Conservation (phyloP, 176 grass and related monocot species). For the Secale cereale region DNA sequence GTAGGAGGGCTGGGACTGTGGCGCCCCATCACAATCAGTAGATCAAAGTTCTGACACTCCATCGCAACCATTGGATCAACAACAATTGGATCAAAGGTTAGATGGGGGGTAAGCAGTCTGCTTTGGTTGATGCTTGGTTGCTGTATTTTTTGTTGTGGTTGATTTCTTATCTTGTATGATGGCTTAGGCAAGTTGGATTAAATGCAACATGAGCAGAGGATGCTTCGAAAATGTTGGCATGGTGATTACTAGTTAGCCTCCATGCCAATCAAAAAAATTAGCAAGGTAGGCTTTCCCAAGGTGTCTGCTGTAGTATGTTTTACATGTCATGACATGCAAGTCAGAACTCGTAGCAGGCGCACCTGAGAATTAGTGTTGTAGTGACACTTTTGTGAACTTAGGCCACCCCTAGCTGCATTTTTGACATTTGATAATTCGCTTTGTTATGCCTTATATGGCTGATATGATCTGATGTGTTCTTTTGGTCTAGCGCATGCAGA, state of each 20-base stretch:
- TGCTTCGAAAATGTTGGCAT: slow-evolving; percentile 12
- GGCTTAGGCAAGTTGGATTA: slow-evolving; percentile 27
- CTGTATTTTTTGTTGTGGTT: slow-evolving; percentile 16
- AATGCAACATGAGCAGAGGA: neutral
- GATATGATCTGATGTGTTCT: slow-evolving; percentile 7
- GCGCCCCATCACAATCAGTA: neutral
- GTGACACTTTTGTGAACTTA: neutral
- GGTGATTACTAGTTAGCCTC: slow-evolving; percentile 18
- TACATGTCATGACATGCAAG: neutral
- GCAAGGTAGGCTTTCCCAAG: slow-evolving; percentile 17
- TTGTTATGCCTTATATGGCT: neutral
- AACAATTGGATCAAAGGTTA: slow-evolving; percentile 13
- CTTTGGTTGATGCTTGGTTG: slow-evolving; percentile 7
- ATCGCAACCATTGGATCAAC: slow-evolving; percentile 2
- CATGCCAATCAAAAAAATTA: slow-evolving; percentile 4
- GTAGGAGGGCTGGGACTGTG: slow-evolving; percentile 24
- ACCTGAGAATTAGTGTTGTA: neutral
- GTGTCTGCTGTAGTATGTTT: slow-evolving; percentile 21
- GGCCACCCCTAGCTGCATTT: neutral
- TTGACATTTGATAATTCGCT: neutral
- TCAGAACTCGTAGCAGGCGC: neutral
- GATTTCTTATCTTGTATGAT: slow-evolving; percentile 28
- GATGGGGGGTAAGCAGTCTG: slow-evolving; percentile 34
- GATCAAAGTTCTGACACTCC: slow-evolving; percentile 18
- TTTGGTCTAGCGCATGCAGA: slow-evolving; percentile 29